Conservation (phyloP, 169 alveolate species). For the Eimeria acervulina region DNA sequence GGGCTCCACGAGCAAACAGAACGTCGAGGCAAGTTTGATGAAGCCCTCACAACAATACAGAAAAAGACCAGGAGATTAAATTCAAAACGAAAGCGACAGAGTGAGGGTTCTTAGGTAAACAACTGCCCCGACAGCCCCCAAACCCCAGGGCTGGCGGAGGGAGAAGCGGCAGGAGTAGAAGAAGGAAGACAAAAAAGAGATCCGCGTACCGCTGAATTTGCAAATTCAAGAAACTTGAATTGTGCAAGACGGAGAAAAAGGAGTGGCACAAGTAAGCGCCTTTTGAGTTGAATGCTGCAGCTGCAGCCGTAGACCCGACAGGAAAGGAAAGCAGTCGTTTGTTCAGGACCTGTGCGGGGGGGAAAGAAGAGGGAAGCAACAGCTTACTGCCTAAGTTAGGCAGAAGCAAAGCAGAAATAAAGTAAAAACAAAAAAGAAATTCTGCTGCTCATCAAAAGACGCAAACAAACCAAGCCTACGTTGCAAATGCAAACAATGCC, state of each 20-base stretch:
- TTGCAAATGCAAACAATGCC: neutral
- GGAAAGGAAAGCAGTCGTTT: neutral
- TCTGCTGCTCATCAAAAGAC: neutral
- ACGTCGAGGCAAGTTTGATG: neutral
- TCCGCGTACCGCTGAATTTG: neutral
- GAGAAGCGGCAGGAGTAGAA: neutral
- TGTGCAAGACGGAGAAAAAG: neutral
- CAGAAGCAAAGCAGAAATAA: constrained; percentile 3
- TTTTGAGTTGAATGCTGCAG: neutral
- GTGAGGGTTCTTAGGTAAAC: neutral
- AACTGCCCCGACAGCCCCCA: neutral
- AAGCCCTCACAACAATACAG: no score
- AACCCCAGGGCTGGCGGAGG: neutral
- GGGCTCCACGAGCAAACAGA: neutral
- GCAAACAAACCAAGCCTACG: neutral
- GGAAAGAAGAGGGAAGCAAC: neutral
- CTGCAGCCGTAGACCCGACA: neutral
- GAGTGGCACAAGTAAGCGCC: neutral
- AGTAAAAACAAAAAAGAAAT: constrained; percentile 4
- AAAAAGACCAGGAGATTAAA: no score
- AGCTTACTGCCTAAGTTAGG: neutral
- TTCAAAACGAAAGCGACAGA: neutral
- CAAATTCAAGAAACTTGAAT: neutral
- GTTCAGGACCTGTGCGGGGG: neutral
- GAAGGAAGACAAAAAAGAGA: neutral